phyloP scores from a whole-genome alignment of 129 eudicot genomes.

The Kitagawia praeruptora region DNA sequence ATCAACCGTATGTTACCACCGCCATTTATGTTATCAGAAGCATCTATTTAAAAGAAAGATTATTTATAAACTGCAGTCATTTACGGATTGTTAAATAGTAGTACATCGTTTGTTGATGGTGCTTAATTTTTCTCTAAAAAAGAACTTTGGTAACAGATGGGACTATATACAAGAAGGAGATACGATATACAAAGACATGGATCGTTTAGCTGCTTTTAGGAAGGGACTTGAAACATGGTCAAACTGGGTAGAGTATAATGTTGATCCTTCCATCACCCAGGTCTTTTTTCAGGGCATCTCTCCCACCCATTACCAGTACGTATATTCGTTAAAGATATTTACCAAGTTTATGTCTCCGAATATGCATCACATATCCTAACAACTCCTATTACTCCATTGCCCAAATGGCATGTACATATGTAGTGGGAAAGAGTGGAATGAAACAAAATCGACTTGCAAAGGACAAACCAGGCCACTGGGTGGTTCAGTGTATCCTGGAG shows the following conservation, averaged over 20 bases:
- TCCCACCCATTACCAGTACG: conserved; percentile 43
- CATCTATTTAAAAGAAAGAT: background rate
- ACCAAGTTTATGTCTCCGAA: background rate
- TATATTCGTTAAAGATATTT: background rate
- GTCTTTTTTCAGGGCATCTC: conserved; percentile 46
- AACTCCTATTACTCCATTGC: background rate
- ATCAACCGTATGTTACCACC: background rate
- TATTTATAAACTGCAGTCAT: background rate
- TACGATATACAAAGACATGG: conserved; percentile 33
- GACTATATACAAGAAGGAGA: conserved; percentile 26
- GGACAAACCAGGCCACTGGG: conserved; percentile 28
- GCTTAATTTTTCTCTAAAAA: too few relatives aligned
- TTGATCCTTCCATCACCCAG: conserved; percentile 21
- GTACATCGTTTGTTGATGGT: background rate
- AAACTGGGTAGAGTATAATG: conserved; percentile 31
- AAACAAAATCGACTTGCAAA: conserved; percentile 18
- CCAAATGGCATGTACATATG: background rate
- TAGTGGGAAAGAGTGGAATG: conserved; percentile 37
- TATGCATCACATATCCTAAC: background rate
- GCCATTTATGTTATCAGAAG: background rate
- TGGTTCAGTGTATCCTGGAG: conserved; percentile 23
- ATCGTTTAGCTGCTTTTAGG: conserved; percentile 31
- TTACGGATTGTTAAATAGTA: background rate
- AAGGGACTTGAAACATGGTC: conserved; percentile 37
- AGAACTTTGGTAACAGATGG: conserved; percentile 22